Base-by-base conservation (phyloP, 2,329 filamentous ascomycete species). In the Metarhizium anisopliae region DNA sequence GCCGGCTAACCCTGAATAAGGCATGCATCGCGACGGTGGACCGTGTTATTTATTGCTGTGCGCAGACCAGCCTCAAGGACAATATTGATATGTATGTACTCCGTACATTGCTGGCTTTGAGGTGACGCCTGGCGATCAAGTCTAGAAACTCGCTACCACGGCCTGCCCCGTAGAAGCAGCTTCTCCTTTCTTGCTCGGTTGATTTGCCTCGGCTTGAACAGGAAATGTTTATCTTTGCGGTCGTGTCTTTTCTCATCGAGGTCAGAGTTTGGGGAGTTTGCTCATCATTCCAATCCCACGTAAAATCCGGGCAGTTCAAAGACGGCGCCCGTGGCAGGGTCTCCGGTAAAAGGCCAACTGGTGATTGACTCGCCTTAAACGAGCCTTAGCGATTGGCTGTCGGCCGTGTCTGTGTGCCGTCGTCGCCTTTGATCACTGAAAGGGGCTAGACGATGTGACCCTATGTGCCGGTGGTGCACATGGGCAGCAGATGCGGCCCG, bases 401-500 rank as follows among this genome's bases (percentile, higher is more conserved):
- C 7, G n/a, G n/a, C 13, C 20, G 10, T 16, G 40, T 5, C 20
- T 16, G 20, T 18, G 20, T 54, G 40, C 55, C 38, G 38, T 50
- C 32, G 38, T 53, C 30, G 32, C 25, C 16, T n/a, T 40, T 52
- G 43, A 36, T 47, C 36, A 25, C 42, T 20, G 18, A 35, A 47
- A 35, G n/a, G 30, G 49, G 43, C n/a, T 20, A 45, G 36, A 32
- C 40, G 35, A 57, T 55, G 56, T 45, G 43, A 57, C 56, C 40
- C 50, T 42, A 53, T 57, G 42, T 57, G 56, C 56, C 56, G 53
- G 25, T 42, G 49, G 42, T 50, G 25, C 25, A 57, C 49, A 45
- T 56, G 49, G 32, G 50, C 43, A 55, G 38, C 13, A 52, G 55
- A 57, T 57, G 52, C 55, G 55, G 55, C 50, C 52, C 55, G 55